Base-by-base conservation (phyloP, 345 rosid species). In the Laguncularia racemosa region DNA sequence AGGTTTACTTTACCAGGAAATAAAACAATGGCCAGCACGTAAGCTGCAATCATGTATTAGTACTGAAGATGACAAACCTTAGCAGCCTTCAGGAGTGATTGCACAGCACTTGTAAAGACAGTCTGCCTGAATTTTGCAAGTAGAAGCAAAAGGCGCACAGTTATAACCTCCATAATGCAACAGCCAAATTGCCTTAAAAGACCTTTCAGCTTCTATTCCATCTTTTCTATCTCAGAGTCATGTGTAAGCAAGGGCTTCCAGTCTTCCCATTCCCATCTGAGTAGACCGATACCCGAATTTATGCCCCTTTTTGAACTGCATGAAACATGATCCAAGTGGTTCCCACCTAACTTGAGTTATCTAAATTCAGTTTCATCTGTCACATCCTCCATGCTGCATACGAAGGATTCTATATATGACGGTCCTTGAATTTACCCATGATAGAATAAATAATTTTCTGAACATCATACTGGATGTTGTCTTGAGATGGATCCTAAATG, bases 401-500 rank as follows among this genome's bases (percentile, higher is more conserved):
- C 23, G 19, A 48, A 47, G 44, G 62, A 48, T 49, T 4, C 10
- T 14, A 2, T 26, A 12, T 58, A 46, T 16, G 20, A 58, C 48
- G 44, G 51, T 10, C 44, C 38, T 21, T 46, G 45, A 13, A 17
- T 47, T 6, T 11, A 21, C 53, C 15, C 33, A 19, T 48, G 16
- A 16, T 14, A 58, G 53, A 48, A 38, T 44, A 14, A 53, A 58
- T 16, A 33, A 58, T 21, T 16, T n/a, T 52, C 40, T 58, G 61
- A 46, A 20, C 61, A 43, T 19, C 48, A 52, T n/a, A 58, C 44
- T 52, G 48, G 46, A 52, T 58, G 61, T 28, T 23, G 16, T 3
- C 17, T 58, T 9, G 52, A 58, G 62, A 58, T 58, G 62, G 62
- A 48, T 47, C 53, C 45, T 11, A n/a, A 47, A 20, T 23, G 53